Conservation (phyloP, 2,329 filamentous ascomycete genomes). For the Phyllachora maydis region DNA sequence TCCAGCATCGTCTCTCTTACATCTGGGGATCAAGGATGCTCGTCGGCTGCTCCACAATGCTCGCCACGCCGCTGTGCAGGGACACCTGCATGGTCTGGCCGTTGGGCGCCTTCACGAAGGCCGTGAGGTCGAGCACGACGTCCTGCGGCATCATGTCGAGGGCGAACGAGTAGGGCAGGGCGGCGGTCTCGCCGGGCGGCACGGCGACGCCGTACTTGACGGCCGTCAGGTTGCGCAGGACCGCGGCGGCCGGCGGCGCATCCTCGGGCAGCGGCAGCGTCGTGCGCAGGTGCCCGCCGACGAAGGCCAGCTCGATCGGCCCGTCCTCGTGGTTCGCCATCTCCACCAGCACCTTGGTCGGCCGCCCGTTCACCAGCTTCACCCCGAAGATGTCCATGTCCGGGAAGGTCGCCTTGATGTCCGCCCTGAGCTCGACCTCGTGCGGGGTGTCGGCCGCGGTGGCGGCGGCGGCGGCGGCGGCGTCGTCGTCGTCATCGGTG, state of each 20-base stretch:
- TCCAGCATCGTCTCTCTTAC: conserved; percentile 34
- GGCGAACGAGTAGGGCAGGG: conserved; percentile 63
- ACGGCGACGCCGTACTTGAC: conserved; percentile 55
- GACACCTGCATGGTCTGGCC: conserved; percentile 55
- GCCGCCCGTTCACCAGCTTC: conserved; percentile 82
- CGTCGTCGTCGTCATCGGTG: not conserved
- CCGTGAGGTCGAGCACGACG: conserved; percentile 54
- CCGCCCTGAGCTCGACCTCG: conserved; percentile 35
- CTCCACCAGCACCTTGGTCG: conserved; percentile 64
- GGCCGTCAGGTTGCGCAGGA: conserved; percentile 71
- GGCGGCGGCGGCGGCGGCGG: conserved; percentile 5
- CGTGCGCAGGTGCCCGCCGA: conserved; percentile 53
- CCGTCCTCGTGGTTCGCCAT: conserved; percentile 67
- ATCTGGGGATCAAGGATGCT: conserved; percentile 92
- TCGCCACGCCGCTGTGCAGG: conserved; percentile 65
- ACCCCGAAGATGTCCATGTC: conserved; percentile 76
- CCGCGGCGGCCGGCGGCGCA: conserved; percentile 23
- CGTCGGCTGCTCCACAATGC: conserved; percentile 74
- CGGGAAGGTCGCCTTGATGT: conserved; percentile 41
- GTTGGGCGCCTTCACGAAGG: conserved; percentile 47
- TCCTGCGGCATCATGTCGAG: conserved; percentile 90
- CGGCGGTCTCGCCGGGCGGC: conserved; percentile 54
- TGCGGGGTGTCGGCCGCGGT: conserved; percentile 5
- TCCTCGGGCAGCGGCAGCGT: conserved; percentile 29
- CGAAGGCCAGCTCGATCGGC: conserved; percentile 53